Evolutionary conservation across 768 basidiomycete species (phyloP), one percentile per base, ranked within the genome.

Genomic region (Amanita muscaria): DNA sequence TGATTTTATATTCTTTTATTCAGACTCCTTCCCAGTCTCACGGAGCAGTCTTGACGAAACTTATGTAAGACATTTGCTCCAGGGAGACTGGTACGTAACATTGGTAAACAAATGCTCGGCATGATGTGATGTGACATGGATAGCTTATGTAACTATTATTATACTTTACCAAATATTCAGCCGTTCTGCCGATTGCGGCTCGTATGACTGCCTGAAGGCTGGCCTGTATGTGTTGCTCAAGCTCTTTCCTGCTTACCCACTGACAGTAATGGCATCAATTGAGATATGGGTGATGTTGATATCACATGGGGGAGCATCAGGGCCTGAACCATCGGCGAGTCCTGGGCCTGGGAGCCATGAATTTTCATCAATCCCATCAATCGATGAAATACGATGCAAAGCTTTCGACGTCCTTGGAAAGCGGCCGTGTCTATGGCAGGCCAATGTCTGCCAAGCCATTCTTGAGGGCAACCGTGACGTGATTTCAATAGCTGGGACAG

Each of bases 401-500:
- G 31, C 31, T 32, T 32, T 15, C 10, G 31, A 32, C 10, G 10
- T 32, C 31, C 31, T 32, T 32, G 31, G 31, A 32, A 32, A 32
- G 31, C 10, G 10, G 10, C 31, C 31, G 16, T 32, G n/a, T n/a
- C n/a, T n/a, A n/a, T n/a, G n/a, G n/a, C n/a, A n/a, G n/a, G n/a
- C n/a, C n/a, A n/a, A n/a, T 32, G 16, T 32, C 31, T 32, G 31
- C 31, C 31, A 32, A 32, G 31, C 31, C 0, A 14, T 59, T 2
- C 42, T 62, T 2, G 42, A 52, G 18, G 30, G 50, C 0, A 47
- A 53, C 12, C 16, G 38, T 2, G 55, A 63, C 46, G 49, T 61
- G 10, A 47, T 62, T 3, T 55, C 49, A 5, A 51, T 53, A 8
- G 49, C 60, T n/a, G n/a, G n/a, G n/a, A n/a, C n/a, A n/a, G n/a